Evolutionary conservation across 2,329 filamentous ascomycete species (phyloP), one percentile per base, ranked within the genome.

Genomic region (Metarhizium album): DNA sequence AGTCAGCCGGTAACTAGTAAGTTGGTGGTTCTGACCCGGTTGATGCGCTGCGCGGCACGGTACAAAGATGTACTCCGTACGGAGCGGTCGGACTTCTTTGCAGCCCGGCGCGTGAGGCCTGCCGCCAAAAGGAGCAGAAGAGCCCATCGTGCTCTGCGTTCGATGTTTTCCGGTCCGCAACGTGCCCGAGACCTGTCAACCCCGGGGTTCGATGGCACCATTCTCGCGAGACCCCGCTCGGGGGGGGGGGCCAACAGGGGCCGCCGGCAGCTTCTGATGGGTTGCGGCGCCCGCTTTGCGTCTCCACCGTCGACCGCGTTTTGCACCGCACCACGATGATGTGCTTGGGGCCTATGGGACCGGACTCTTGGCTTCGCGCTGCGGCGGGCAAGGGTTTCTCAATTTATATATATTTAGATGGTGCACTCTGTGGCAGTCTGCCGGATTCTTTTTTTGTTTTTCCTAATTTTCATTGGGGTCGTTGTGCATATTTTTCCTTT

Each of bases 141-240:
- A 23, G n/a, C 23, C n/a, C 8, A 3, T 13, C n/a, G n/a, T n/a
- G n/a, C n/a, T n/a, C 13, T 20, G 22, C 14, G 13, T 37, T 20
- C 6, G 5, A 40, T 40, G 37, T 9, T 4, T 14, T 4, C 7
- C 14, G 35, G 4, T 4, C 35, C 35, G 35, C 35, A 14, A 14
- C 35, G 35, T n/a, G 3, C 23, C 18, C 24, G 22, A 31, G 3
- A 38, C 16, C 11, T 29, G 54, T 56, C 53, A 54, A 47, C 18
- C 35, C 18, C 49, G 52, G 55, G 55, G 55, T 50, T 45, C 50
- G 53, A 57, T 57, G 53, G 43, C 55, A 57, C 53, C 55, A 57
- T 57, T 50, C 24, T n/a, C 38, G n/a, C 45, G 6, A 43, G 55
- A 53, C 55, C 55, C 55, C 52, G 51, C 20, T 18, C 24, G 3